Percentiles rank a stretch among this genome's conserved stretches.
These are phyloP conservation scores for Mycena venus DNA, from an alignment of 768 basidiomycete genomes.

Conservation along the genomic window DNA sequence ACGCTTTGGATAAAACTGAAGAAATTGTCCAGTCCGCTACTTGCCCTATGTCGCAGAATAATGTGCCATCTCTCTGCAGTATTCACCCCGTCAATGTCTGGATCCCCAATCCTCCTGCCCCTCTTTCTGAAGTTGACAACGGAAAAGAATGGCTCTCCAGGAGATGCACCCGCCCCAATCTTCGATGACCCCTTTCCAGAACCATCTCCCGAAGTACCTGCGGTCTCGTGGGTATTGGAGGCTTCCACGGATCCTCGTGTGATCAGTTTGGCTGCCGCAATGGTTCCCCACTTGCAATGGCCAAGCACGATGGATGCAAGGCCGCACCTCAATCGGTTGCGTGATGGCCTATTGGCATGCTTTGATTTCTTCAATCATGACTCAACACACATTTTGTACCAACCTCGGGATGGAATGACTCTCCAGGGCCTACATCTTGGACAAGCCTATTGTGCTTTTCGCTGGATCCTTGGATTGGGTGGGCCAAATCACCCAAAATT, in stretches of 20 bases:
- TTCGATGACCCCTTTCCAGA: background rate
- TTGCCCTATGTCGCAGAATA: no score
- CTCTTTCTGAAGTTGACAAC: no score
- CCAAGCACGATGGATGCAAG: background rate
- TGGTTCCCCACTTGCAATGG: background rate
- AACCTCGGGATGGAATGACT: background rate
- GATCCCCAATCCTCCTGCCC: background rate
- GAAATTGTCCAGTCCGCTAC: no score
- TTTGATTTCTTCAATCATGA: background rate
- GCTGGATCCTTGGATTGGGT: background rate
- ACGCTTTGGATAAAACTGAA: no score
- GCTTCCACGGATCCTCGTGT: background rate
- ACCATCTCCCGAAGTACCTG: background rate
- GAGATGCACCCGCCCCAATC: background rate
- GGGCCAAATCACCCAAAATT: background rate
- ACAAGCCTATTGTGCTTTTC: background rate
- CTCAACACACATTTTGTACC: background rate
- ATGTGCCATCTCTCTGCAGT: background rate
- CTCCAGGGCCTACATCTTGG: background rate
- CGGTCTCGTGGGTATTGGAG: background rate
- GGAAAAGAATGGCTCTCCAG: background rate
- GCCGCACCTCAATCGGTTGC: background rate
- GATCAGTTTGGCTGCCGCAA: background rate
- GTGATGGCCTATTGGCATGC: background rate
- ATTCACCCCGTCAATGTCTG: background rate